Base-by-base conservation (phyloP, 331 rosid species). In the Rosa hybrid region DNA sequence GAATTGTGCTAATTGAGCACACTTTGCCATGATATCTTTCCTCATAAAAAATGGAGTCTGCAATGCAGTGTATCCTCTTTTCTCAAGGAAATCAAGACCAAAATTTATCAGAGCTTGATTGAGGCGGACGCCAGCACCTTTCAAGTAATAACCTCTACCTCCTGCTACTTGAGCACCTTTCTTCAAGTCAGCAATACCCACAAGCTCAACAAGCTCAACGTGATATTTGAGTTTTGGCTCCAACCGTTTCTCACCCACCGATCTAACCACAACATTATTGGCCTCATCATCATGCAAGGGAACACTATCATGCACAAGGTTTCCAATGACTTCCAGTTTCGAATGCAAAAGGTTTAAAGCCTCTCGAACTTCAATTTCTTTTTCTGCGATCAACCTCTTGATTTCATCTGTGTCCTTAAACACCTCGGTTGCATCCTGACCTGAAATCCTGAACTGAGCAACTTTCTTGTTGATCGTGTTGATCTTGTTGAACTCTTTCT, bases 41-140 rank as follows among this genome's bases (percentile, higher is more conserved):
- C 94, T 96, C 97, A 96, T 91, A 84, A 93, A 96, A 87, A 93
- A 93, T 56, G 99, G 98, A 81, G 99, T 90, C 49, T 96, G 97
- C 87, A 96, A 77, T 62, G 76, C 77, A n/a, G 93, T 86, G 83
- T 85, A 93, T 79, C 79, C 97, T 76, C 97, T 90, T 83, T 91
- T 84, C 81, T 84, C 94, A 89, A 96, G 86, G 86, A 96, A 96
- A 70, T 89, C 90, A 77, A 91, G 94, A 50, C 94, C 99, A 76
- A 91, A 93, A 77, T 91, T 93, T 16, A 96, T 96, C 20, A 96
- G 86, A 82, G 99, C 99, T 88, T 88, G 98, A 83, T 96, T 96
- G 75, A 96, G 97, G 69, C 89, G 94, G 75, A 96, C 97, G 42
- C 99, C 98, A 72, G 79, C 98, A 79, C 97, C 99, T 75, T 90